Evolutionary conservation across 2,329 filamentous ascomycete species (phyloP), one percentile per base, ranked within the genome.

Genomic region (Sarocladiaceae sp.): DNA sequence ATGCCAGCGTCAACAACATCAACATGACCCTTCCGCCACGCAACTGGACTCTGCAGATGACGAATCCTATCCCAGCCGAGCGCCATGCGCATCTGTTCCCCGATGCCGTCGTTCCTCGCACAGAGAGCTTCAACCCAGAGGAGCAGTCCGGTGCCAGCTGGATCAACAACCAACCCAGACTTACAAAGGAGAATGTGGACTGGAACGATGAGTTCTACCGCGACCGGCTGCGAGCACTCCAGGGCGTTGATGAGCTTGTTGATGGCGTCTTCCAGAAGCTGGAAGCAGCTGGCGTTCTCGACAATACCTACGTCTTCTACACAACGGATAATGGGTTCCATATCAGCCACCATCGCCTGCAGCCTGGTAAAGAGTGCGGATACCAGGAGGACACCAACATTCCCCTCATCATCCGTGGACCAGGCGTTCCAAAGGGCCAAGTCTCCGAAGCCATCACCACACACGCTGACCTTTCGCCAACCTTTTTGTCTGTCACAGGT

Each of bases 61-160:
- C n/a, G n/a, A n/a, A 54, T 45, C 46, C 21, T 51, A 45, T 1
- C 72, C 78, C 0, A 11, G 33, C 33, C 24, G 62, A 73, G 43
- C 66, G 80, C 15, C 81, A 86, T 52, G 66, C 69, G 16, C 61
- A 79, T 52, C 65, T 85, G 0, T 86, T 86, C 54, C 52, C 66
- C 7, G 69, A 74, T 46, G 72, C 67, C 4, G 72, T 67, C 23
- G 72, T 85, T 1, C 83, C 83, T 0, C 64, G 82, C n/a, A 80
- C 71, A 1, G 62, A 68, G 0, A 75, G 81, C 54, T 86, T 86
- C 63, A 86, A 86, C 56, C 81, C 82, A 0, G 55, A 56, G 16
- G 45, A 51, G 9, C 51, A 64, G 1, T 61, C 61, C 3, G 66
- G 67, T 10, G 70, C 63, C 11, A 66, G 61, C 24, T 75, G 71